These are phyloP conservation scores for Capsicum rhomboideum DNA, from an alignment of 257 asterid genomes.

Conservation along the genomic window DNA sequence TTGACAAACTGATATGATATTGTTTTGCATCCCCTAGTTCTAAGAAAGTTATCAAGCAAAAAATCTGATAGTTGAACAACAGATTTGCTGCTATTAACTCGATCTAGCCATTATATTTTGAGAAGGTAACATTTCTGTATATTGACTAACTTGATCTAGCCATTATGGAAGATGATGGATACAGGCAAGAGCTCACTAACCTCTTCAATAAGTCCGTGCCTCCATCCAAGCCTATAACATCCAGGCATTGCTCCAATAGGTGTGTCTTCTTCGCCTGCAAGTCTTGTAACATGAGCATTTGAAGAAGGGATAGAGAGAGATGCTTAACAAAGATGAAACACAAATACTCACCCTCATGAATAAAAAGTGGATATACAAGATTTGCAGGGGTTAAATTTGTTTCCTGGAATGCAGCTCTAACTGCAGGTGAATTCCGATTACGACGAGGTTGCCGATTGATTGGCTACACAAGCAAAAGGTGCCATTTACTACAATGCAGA, in stretches of 20 bases:
- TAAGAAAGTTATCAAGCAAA: not conserved
- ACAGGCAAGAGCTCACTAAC: constrained; percentile 23
- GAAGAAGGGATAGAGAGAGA: not conserved
- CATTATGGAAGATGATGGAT: not conserved
- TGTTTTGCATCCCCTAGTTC: no score
- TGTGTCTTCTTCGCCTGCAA: constrained; percentile 84
- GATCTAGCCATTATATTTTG: no score
- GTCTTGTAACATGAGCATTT: not conserved
- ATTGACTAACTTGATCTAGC: no score
- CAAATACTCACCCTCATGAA: constrained; percentile 67
- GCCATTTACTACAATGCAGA: no score
- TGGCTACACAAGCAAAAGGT: constrained; percentile 32
- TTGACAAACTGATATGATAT: no score
- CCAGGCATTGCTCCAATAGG: constrained; percentile 99
- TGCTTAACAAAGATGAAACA: not conserved
- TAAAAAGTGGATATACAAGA: constrained; percentile 90
- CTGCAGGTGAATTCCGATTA: constrained; percentile 61
- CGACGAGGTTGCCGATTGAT: constrained; percentile 75
- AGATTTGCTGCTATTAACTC: no score
- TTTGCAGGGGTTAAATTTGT: constrained; percentile 80
- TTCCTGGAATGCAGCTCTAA: constrained; percentile 87
- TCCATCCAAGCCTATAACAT: constrained; percentile 96
- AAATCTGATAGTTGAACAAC: no score
- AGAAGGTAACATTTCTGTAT: no score
- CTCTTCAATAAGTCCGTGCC: constrained; percentile 93